phyloP scores from a whole-genome alignment of 768 basidiomycete species.

The Macrocybe gigantea region DNA sequence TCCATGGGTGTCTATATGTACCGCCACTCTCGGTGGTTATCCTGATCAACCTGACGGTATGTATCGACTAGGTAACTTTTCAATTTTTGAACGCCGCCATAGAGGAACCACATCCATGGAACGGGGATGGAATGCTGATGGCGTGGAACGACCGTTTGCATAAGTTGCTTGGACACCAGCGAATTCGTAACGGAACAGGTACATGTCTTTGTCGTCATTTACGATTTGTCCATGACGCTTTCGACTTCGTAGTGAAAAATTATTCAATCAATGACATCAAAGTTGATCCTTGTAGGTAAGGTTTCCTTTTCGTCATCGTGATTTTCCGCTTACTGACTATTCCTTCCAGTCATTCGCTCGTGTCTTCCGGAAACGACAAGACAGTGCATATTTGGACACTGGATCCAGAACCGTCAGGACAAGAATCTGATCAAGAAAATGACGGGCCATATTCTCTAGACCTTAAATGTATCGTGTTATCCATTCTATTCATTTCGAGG shows the following conservation, averaged over 20 bases:
- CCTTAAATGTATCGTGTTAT: neutral
- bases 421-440: neutral
- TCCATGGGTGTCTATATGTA: constrained; percentile 35
- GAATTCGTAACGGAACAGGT: constrained; percentile 5
- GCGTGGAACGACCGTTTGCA: constrained; percentile 25
- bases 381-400: constrained; percentile 36
- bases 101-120: constrained; percentile 37
- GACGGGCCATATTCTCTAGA: neutral
- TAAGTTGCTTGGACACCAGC: constrained; percentile 16
- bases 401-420: constrained; percentile 15
- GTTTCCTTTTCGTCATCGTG: neutral
- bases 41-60: constrained; percentile 26
- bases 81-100: neutral
- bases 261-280: constrained; percentile 53
- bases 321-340: neutral
- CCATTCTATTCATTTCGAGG: neutral
- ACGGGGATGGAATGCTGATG: constrained; percentile 40
- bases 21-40: constrained; percentile 40
- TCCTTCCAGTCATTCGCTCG: constrained; percentile 29
- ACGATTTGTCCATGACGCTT: neutral
- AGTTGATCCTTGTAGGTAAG: constrained; percentile 45
- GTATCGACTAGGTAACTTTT: neutral
- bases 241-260: constrained; percentile 33
- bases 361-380: constrained; percentile 45
- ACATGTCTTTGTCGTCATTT: neutral